A percentile compares a stretch with the other conserved stretches of the same genome.
Evolutionary conservation across 495 filamentous ascomycete genomes (phyloP).

Genomic region (Aspergillus ellipticus): DNA sequence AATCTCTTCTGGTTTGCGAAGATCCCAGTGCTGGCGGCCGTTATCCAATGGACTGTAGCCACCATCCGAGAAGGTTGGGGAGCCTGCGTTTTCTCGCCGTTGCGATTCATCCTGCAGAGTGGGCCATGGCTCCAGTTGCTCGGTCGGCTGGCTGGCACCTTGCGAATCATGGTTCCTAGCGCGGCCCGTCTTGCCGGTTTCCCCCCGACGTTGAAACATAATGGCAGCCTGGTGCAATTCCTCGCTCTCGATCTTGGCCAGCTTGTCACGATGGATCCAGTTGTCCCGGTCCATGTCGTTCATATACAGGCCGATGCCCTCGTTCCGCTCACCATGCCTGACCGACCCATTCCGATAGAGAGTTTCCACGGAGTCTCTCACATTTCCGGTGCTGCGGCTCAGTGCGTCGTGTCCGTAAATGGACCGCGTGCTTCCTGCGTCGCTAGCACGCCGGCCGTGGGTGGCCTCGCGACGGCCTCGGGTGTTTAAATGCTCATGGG

Average conservation of each 20-base stretch:
- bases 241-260: slow-evolving; percentile 87
- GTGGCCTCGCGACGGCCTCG: slow-evolving; percentile 48
- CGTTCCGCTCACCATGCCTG: slow-evolving; percentile 16
- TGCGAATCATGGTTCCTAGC: slow-evolving; percentile 51
- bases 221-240: slow-evolving; percentile 88
- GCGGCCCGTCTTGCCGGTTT: slow-evolving; percentile 49
- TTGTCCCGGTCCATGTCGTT: slow-evolving; percentile 42
- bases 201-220: slow-evolving; percentile 55
- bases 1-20: slow-evolving; percentile 77
- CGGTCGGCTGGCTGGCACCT: slow-evolving; percentile 24
- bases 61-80: slow-evolving; percentile 41
- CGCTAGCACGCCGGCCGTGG: slow-evolving; percentile 47
- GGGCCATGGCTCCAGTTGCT: slow-evolving; percentile 39
- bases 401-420: slow-evolving; percentile 42
- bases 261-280: slow-evolving; percentile 96
- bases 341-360: slow-evolving; percentile 16
- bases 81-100: slow-evolving; percentile 42
- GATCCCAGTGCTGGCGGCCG: slow-evolving; percentile 58
- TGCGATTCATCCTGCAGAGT: slow-evolving; percentile 28
- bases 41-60: slow-evolving; percentile 26
- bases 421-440: slow-evolving; percentile 55
- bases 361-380: slow-evolving; percentile 17
- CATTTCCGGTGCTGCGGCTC: slow-evolving; percentile 29
- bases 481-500: slow-evolving; percentile 27
- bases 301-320: slow-evolving; percentile 8